These are phyloP conservation scores for Arthrobotrys conoides DNA, from an alignment of 2,329 filamentous ascomycete species.

Conservation along the genomic window DNA sequence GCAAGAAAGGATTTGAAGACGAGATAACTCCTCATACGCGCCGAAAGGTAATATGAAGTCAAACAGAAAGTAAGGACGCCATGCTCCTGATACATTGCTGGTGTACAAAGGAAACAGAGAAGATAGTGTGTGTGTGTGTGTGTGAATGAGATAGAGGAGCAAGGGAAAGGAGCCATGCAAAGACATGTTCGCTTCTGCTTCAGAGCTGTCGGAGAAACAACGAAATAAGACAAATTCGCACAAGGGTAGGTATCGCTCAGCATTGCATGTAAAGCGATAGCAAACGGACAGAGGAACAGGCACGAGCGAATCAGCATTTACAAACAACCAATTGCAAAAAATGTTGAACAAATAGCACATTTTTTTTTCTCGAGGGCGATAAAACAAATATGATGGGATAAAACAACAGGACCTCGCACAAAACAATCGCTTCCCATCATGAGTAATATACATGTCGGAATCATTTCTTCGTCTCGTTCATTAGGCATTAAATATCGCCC, in stretches of 20 bases:
- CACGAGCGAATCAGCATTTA: slow-evolving; percentile 42
- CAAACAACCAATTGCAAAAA: slow-evolving; percentile 21
- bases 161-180: slow-evolving; percentile 33
- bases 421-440: slow-evolving; percentile 44
- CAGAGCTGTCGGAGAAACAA: slow-evolving; percentile 7
- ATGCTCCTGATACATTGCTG: slow-evolving; percentile 48
- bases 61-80: slow-evolving; percentile 37
- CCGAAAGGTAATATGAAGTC: slow-evolving; percentile 22
- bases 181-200: slow-evolving; percentile 37
- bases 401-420: slow-evolving; percentile 18
- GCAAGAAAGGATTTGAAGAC: slow-evolving; percentile 33
- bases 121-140: neutral
- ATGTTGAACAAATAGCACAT: slow-evolving; percentile 13
- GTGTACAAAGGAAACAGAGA: slow-evolving; percentile 20
- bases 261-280: slow-evolving; percentile 28
- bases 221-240: slow-evolving; percentile 11
- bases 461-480: slow-evolving; percentile 45
- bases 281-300: slow-evolving; percentile 18
- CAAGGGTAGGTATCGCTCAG: slow-evolving; percentile 35
- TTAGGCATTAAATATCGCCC: slow-evolving; percentile 58
- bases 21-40: slow-evolving; percentile 51
- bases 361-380: slow-evolving; percentile 27
- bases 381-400: slow-evolving; percentile 33
- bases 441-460: slow-evolving; percentile 50
- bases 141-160: slow-evolving; percentile 3